Conservation (phyloP, 73 alveolate genomes). For the Paramecium biaurelia region DNA sequence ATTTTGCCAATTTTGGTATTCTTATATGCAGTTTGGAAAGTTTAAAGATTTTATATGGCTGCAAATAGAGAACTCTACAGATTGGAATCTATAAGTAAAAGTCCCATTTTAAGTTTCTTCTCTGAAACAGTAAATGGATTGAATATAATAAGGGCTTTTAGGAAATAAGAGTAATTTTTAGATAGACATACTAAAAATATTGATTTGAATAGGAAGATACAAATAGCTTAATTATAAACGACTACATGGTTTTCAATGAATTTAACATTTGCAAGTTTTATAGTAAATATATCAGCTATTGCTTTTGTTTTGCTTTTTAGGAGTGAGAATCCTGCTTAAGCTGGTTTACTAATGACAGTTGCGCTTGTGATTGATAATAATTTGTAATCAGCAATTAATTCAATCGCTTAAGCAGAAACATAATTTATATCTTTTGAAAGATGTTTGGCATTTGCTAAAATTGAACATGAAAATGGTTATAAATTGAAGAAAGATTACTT, state of each 20-base stretch:
- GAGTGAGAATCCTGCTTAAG: slow-evolving; percentile 7
- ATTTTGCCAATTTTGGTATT: slow-evolving; percentile 27
- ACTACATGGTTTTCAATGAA: slow-evolving; percentile 16
- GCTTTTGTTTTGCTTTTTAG: neutral
- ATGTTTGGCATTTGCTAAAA: slow-evolving; percentile 67
- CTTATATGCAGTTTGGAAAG: neutral
- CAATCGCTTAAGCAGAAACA: neutral
- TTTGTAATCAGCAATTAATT: neutral
- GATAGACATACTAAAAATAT: neutral
- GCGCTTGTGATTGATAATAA: neutral
- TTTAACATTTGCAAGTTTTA: neutral
- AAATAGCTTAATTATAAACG: neutral
- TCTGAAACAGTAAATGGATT: slow-evolving; percentile 80
- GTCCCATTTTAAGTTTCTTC: slow-evolving; percentile 79
- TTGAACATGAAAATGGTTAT: slow-evolving; percentile 69
- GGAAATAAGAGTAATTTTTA: neutral
- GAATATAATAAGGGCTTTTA: slow-evolving; percentile 79
- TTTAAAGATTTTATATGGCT: slow-evolving; percentile 66
- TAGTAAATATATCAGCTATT: slow-evolving; percentile 1
- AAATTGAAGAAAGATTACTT: slow-evolving; percentile 70
- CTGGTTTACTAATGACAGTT: slow-evolving; percentile 5
- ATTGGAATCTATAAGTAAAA: slow-evolving; percentile 80
- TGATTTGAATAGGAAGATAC: neutral
- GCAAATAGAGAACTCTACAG: slow-evolving; percentile 83
- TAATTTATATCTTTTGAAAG: slow-evolving; percentile 1